Conservation (phyloP, 202 grass and related monocot species). For the Eragrostis tef region DNA sequence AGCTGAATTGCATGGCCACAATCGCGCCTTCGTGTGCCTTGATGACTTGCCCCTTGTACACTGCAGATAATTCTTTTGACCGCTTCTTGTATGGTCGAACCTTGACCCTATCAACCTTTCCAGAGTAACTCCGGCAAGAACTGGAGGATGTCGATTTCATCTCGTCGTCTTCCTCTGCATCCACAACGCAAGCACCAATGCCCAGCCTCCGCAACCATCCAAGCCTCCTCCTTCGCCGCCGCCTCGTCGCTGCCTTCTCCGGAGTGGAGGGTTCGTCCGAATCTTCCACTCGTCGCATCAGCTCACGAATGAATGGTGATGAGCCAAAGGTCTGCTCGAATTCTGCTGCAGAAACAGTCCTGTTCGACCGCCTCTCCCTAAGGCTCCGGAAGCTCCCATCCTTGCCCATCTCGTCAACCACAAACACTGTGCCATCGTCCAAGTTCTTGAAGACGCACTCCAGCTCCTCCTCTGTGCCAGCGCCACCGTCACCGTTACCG, state of each 20-base stretch:
- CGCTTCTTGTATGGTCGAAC: slow-evolving; percentile 71
- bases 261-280: slow-evolving; percentile 49
- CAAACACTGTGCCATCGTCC: slow-evolving; percentile 75
- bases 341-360: slow-evolving; percentile 56
- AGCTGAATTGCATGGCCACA: slow-evolving; percentile 76
- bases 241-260: slow-evolving; percentile 40
- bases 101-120: slow-evolving; percentile 65
- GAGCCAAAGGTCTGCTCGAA: slow-evolving; percentile 68
- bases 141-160: slow-evolving; percentile 52
- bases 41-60: slow-evolving; percentile 74
- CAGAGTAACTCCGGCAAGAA: slow-evolving; percentile 49
- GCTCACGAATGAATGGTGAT: slow-evolving; percentile 65
- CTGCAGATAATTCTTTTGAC: slow-evolving; percentile 78
- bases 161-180: slow-evolving; percentile 57
- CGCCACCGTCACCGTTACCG: not conserved
- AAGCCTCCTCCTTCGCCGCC: slow-evolving; percentile 41
- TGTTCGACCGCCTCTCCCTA: slow-evolving; percentile 57
- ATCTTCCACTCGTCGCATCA: slow-evolving; percentile 61
- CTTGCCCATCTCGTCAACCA: slow-evolving; percentile 62
- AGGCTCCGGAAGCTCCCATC: slow-evolving; percentile 65
- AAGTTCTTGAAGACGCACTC: slow-evolving; percentile 74
- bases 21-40: slow-evolving; percentile 81
- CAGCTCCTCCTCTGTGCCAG: slow-evolving; percentile 42
- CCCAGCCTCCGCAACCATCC: slow-evolving; percentile 80
- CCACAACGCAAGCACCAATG: slow-evolving; percentile 54